phyloP scores from a whole-genome alignment of 2,329 filamentous ascomycete genomes.

The Drechmeria coniospora region DNA sequence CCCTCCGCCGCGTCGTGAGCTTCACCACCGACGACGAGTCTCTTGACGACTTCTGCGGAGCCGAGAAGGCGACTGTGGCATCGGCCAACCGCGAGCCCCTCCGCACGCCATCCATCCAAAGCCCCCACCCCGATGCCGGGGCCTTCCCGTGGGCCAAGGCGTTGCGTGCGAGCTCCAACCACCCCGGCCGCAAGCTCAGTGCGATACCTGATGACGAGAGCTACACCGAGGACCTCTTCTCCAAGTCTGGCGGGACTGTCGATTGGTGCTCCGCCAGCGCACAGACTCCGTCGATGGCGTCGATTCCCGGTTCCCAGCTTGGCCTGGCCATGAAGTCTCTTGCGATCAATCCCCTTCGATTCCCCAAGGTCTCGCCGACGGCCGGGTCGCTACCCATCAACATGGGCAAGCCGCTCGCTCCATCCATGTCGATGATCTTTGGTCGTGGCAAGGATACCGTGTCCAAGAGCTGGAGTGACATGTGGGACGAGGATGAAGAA shows the following conservation, averaged over 20 bases:
- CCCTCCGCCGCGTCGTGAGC: constrained; percentile 64
- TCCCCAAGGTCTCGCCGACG: constrained; percentile 36
- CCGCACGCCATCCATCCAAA: constrained; percentile 87
- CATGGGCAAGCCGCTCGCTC: constrained; percentile 58
- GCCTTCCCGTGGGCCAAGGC: constrained; percentile 94
- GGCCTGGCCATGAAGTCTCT: constrained; percentile 69
- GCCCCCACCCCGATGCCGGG: constrained; percentile 62
- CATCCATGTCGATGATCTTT: constrained; percentile 66
- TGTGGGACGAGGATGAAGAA: constrained; percentile 87
- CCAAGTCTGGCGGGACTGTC: constrained; percentile 53
- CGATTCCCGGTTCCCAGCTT: constrained; percentile 69
- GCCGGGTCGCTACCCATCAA: constrained; percentile 63
- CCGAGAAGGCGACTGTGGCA: constrained; percentile 60
- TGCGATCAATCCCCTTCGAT: constrained; percentile 29
- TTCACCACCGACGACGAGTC: constrained; percentile 90
- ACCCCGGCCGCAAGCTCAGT: constrained; percentile 67
- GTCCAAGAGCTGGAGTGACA: constrained; percentile 98
- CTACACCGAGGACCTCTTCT: constrained; percentile 75
- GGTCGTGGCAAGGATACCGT: constrained; percentile 62
- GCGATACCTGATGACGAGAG: constrained; percentile 68
- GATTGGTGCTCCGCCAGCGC: constrained; percentile 69
- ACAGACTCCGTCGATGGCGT: constrained; percentile 69
- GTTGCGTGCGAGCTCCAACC: constrained; percentile 56
- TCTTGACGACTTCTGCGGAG: constrained; percentile 84
- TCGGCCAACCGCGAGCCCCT: constrained; percentile 89